Percentiles rank a stretch among this genome's conserved stretches.
These are phyloP conservation scores for Termitomyces sp. DNA, from an alignment of 768 basidiomycete genomes.

Conservation along the genomic window DNA sequence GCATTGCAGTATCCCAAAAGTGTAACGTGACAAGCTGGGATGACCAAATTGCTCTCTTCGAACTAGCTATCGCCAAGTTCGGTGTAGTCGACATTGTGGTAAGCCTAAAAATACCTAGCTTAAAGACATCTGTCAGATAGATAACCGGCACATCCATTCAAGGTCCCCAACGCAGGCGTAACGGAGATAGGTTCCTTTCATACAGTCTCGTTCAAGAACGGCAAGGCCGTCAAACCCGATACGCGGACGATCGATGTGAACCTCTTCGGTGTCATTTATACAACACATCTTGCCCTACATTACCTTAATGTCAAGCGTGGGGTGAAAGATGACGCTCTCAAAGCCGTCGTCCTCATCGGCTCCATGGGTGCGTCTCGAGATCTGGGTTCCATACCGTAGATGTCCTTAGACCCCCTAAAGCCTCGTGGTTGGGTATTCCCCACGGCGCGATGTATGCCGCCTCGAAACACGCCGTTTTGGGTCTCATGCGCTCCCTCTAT, in stretches of 20 bases:
- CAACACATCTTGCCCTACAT: slow-evolving; percentile 44
- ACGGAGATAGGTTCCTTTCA: slow-evolving; percentile 28
- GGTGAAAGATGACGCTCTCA: slow-evolving; percentile 29
- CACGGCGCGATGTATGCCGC: slow-evolving; percentile 40
- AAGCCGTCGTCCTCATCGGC: slow-evolving; percentile 46
- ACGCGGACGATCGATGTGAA: slow-evolving; percentile 46
- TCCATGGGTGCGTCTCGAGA: slow-evolving; percentile 39
- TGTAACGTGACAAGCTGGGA: slow-evolving; percentile 54
- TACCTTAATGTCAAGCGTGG: slow-evolving; percentile 37
- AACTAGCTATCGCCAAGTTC: slow-evolving; percentile 38
- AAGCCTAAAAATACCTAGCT: slow-evolving; percentile 11
- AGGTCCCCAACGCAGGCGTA: slow-evolving; percentile 49
- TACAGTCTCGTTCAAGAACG: slow-evolving; percentile 26
- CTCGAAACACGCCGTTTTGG: slow-evolving; percentile 51
- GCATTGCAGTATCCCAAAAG: slow-evolving; percentile 33
- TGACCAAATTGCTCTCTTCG: slow-evolving; percentile 46
- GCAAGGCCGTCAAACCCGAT: slow-evolving; percentile 38
- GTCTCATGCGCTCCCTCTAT: slow-evolving; percentile 44
- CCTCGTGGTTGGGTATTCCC: slow-evolving; percentile 45
- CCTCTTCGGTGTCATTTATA: slow-evolving; percentile 41
- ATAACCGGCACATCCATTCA: not conserved
- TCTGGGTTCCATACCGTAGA: not conserved
- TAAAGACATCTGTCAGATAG: not conserved
- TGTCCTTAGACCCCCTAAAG: slow-evolving; percentile 19
- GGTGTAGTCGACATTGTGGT: slow-evolving; percentile 53